Conservation (phyloP, 805 yeast genomes). For the Pichia kluyveri region DNA sequence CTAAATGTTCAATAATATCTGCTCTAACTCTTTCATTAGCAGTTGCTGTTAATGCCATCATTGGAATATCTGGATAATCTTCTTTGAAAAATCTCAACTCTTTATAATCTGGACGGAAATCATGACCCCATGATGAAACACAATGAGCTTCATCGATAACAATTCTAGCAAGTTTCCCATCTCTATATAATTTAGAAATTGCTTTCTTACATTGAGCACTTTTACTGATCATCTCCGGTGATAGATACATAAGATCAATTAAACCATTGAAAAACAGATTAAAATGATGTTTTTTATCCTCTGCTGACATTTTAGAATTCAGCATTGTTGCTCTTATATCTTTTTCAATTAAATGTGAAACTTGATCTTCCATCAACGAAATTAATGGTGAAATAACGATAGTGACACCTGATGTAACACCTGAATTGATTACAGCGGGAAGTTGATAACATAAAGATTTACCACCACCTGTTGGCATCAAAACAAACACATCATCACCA, state of each 20-base stretch:
- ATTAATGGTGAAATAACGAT: constrained; percentile 91
- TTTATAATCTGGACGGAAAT: constrained; percentile 92
- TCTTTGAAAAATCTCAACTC: constrained; percentile 64
- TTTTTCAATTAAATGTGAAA: constrained; percentile 60
- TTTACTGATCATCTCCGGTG: constrained; percentile 90
- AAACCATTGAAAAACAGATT: constrained; percentile 55
- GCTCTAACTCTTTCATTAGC: constrained; percentile 84
- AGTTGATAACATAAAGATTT: constrained; percentile 92
- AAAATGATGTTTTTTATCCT: constrained; percentile 55
- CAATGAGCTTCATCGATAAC: constrained; percentile 98
- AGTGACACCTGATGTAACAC: constrained; percentile 74
- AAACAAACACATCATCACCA: constrained; percentile 84
- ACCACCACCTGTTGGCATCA: constrained; percentile 99
- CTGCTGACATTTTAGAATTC: constrained; percentile 61
- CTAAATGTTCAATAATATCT: constrained; percentile 77
- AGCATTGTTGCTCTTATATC: constrained; percentile 82
- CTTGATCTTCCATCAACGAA: constrained; percentile 97
- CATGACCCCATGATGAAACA: constrained; percentile 98
- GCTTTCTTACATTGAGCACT: constrained; percentile 60
- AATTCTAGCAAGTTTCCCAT: constrained; percentile 61
- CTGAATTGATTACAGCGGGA: constrained; percentile 77
- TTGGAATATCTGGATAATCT: constrained; percentile 70
- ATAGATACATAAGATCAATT: constrained; percentile 70
- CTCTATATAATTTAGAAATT: constrained; percentile 46
- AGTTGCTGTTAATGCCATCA: constrained; percentile 96